Conservation (phyloP, 768 basidiomycete species). For the Mycena floridula region DNA sequence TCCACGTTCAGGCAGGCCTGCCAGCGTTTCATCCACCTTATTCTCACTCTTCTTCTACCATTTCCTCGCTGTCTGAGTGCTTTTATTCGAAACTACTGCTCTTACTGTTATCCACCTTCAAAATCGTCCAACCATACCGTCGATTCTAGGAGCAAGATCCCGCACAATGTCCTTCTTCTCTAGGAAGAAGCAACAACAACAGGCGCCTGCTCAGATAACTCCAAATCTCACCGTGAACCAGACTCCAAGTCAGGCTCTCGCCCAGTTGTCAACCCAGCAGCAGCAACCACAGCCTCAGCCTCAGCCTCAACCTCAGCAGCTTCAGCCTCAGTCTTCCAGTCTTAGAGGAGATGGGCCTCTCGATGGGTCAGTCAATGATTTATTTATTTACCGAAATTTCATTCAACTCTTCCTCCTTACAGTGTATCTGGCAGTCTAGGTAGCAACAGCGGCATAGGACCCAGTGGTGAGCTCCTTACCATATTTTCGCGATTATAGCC, state of each 20-base stretch:
- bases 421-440: no score
- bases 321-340: no score
- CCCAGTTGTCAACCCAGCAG: slow-evolving; percentile 40
- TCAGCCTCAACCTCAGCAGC: slow-evolving; percentile 22
- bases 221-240: slow-evolving; percentile 52
- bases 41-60: not conserved
- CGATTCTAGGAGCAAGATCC: slow-evolving; percentile 50
- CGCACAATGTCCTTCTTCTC: slow-evolving; percentile 93
- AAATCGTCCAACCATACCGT: slow-evolving; percentile 53
- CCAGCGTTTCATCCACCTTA: slow-evolving; percentile 3
- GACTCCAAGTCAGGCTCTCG: slow-evolving; percentile 63
- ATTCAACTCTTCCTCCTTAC: no score
- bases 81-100: slow-evolving; percentile 3
- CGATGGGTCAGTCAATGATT: no score
- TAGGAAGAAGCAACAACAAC: slow-evolving; percentile 70
- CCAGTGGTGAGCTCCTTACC: no score
- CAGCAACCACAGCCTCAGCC: slow-evolving; percentile 28
- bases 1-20: not conserved
- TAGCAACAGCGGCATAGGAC: no score
- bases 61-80: not conserved
- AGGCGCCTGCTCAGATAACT: slow-evolving; percentile 36
- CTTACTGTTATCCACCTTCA: not conserved
- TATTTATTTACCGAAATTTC: no score
- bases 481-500: no score
- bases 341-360: no score